Percentiles rank a stretch among this genome's conserved stretches.
phyloP scores from a whole-genome alignment of 1,284 basidiomycete genomes.

The Moesziomyces antarcticus region DNA sequence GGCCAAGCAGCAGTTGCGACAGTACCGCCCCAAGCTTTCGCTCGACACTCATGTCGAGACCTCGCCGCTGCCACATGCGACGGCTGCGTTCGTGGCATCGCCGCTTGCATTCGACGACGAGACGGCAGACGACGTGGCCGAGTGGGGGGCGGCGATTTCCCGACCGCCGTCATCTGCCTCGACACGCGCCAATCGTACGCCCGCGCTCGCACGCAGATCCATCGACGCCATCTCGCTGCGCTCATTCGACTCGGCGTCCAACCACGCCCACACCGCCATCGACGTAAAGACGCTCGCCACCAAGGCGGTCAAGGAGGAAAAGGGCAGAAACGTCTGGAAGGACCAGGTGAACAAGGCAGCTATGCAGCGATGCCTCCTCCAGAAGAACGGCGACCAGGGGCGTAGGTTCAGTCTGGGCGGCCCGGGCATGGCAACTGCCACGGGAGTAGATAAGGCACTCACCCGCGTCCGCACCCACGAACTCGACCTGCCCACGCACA shows the following conservation, averaged over 20 bases:
- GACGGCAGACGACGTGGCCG: background rate
- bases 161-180: conserved; percentile 15
- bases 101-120: background rate
- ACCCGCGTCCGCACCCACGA: conserved; percentile 18
- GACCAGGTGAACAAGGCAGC: conserved; percentile 32
- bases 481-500: background rate
- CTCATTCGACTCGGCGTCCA: conserved; percentile 9
- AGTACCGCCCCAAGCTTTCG: conserved; percentile 11
- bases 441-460: conserved; percentile 3
- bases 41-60: conserved; percentile 24
- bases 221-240: conserved; percentile 31
- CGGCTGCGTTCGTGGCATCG: conserved; percentile 6
- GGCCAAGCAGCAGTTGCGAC: conserved; percentile 8
- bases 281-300: conserved; percentile 34
- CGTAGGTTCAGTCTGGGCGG: conserved; percentile 13
- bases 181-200: background rate
- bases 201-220: conserved; percentile 13
- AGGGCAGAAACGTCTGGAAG: conserved; percentile 32
- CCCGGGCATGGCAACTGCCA: background rate
- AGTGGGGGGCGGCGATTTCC: background rate
- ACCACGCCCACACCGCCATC: conserved; percentile 5
- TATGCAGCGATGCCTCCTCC: conserved; percentile 18
- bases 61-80: conserved; percentile 7
- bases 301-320: conserved; percentile 30
- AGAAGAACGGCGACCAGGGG: conserved; percentile 6